Conservation (phyloP, 78 protist genomes). For the Blattamonas nauphoetae region DNA sequence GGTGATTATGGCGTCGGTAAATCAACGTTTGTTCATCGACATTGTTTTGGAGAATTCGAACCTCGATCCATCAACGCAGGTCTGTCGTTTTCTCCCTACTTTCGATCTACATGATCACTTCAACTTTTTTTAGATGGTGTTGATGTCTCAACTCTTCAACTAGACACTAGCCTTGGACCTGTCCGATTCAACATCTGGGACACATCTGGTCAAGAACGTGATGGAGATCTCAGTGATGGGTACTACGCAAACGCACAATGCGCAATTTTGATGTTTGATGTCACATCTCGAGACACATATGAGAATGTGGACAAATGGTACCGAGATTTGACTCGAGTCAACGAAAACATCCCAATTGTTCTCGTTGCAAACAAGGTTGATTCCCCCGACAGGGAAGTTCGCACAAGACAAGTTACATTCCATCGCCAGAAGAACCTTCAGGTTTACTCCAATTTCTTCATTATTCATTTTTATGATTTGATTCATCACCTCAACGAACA, state of each 20-base stretch:
- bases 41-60: constrained; percentile 92
- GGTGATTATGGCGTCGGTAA: constrained; percentile 94
- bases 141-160: constrained; percentile 81
- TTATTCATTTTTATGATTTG: background rate
- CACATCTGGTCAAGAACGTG: constrained; percentile 99
- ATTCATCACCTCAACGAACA: background rate
- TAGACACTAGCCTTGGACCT: constrained; percentile 86
- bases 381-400: constrained; percentile 85
- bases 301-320: constrained; percentile 94
- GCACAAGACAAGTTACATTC: constrained; percentile 87
- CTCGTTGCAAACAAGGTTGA: constrained; percentile 99
- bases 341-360: constrained; percentile 94
- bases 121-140: constrained; percentile 23
- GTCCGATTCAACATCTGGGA: constrained; percentile 96
- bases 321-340: constrained; percentile 85
- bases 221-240: constrained; percentile 95
- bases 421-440: constrained; percentile 91
- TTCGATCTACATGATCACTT: background rate
- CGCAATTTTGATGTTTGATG: constrained; percentile 99
- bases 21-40: constrained; percentile 99
- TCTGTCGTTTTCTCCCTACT: background rate
- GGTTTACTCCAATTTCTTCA: constrained; percentile 74
- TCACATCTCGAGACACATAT: constrained; percentile 93
- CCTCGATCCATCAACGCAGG: constrained; percentile 76
- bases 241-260: constrained; percentile 88